A percentile compares a stretch with the other conserved stretches of the same genome.
phyloP scores from a whole-genome alignment of 345 rosid species.

The Hibiscus tridactylites region DNA sequence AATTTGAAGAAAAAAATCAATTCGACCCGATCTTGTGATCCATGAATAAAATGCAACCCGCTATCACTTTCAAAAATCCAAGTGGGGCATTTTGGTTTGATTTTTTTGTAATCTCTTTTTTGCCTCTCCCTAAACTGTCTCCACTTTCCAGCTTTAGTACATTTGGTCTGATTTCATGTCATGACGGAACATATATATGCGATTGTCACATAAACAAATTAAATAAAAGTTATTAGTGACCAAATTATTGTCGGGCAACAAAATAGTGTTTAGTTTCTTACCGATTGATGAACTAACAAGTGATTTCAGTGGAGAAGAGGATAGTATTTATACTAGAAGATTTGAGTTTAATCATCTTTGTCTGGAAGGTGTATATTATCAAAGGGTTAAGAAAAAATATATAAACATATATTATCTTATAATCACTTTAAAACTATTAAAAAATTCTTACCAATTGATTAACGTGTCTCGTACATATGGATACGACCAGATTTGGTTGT shows the following conservation, averaged over 20 bases:
- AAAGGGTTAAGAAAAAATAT: too few relatives aligned
- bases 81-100: background rate
- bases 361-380: too few relatives aligned
- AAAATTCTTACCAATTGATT: background rate
- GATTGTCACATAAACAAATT: background rate
- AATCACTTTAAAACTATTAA: too few relatives aligned
- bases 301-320: background rate
- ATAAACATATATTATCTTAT: too few relatives aligned
- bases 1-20: background rate
- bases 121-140: background rate
- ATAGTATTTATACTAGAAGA: too few relatives aligned
- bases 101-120: background rate
- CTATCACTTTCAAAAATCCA: background rate
- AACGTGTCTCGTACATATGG: slow-evolving; percentile 1
- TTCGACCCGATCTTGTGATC: background rate
- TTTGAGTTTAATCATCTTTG: background rate
- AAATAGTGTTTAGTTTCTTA: too few relatives aligned
- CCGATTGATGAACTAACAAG: background rate
- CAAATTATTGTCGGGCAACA: too few relatives aligned
- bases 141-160: background rate
- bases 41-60: background rate
- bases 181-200: background rate
- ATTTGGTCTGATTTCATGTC: background rate
- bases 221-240: background rate
- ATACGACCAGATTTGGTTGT: background rate